phyloP scores from a whole-genome alignment of 164 flowering plant species.

The Stephania japonica region DNA sequence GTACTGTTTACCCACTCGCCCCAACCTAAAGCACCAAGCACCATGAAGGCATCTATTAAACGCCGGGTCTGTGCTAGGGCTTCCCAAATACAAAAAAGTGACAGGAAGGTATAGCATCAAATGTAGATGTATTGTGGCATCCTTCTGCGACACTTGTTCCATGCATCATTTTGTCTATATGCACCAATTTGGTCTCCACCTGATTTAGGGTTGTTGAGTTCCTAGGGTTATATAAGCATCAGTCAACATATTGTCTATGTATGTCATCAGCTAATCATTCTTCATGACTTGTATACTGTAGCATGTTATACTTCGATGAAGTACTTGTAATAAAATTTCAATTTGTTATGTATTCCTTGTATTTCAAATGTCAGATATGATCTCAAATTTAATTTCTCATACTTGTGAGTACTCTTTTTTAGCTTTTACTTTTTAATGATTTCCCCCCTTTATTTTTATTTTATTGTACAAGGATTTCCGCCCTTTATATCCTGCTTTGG shows the following conservation, averaged over 20 bases:
- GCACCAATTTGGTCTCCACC: not conserved
- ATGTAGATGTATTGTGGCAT: slow-evolving; percentile 16
- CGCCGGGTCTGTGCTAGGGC: slow-evolving; percentile 4
- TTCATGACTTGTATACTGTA: slow-evolving; percentile 7
- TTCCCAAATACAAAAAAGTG: not conserved
- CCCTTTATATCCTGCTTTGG: too few species aligned
- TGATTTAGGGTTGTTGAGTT: slow-evolving; percentile 4
- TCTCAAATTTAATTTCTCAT: not conserved
- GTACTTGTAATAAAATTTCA: slow-evolving; percentile 10
- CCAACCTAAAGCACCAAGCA: not conserved
- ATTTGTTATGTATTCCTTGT: not conserved
- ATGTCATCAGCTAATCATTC: slow-evolving; percentile 8
- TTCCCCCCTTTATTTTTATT: too few species aligned
- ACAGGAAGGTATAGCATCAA: slow-evolving; percentile 13
- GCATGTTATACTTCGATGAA: slow-evolving; percentile 2
- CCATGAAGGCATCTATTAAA: not conserved
- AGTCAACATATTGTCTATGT: not conserved
- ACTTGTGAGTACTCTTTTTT: too few species aligned
- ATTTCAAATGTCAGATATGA: not conserved
- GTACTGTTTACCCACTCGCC: slow-evolving; percentile 17
- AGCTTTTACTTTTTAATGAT: too few species aligned
- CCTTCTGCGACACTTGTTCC: slow-evolving; percentile 4
- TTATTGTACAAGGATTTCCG: too few species aligned
- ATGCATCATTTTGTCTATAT: not conserved
- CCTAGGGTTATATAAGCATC: slow-evolving; percentile 14